A percentile compares a stretch with the other conserved stretches of the same genome.
These are phyloP conservation scores for Stentor roeselii DNA, from an alignment of 73 alveolate genomes.

Conservation along the genomic window DNA sequence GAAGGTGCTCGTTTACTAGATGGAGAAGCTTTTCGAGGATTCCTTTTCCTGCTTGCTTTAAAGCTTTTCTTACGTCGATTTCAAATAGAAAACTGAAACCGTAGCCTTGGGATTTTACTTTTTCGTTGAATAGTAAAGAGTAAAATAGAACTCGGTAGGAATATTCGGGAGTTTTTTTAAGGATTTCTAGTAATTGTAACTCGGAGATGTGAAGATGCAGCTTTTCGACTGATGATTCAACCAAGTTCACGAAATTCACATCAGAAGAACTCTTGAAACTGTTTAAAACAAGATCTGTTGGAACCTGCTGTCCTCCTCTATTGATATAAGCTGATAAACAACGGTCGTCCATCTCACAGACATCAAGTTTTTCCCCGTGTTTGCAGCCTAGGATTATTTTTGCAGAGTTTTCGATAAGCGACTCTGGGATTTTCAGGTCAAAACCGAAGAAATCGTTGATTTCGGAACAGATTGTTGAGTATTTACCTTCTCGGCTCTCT, in stretches of 20 bases:
- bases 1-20: background rate
- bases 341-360: constrained; percentile 9
- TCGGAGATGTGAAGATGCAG: background rate
- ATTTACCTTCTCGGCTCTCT: constrained; percentile 17
- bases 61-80: background rate
- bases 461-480: background rate
- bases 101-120: background rate
- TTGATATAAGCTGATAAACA: background rate
- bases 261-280: background rate
- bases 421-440: constrained; percentile 19
- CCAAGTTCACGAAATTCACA: background rate
- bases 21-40: constrained; percentile 1
- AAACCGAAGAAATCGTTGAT: constrained; percentile 12
- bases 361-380: constrained; percentile 23
- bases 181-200: background rate
- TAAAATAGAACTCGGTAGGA: constrained; percentile 9
- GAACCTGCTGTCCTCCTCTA: background rate
- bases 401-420: background rate
- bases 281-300: background rate
- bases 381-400: constrained; percentile 4
- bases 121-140: background rate
- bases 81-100: background rate
- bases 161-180: background rate
- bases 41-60: background rate
- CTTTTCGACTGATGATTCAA: background rate